Base-by-base conservation (phyloP, 495 filamentous ascomycete species). In the Tuber calosporum region DNA sequence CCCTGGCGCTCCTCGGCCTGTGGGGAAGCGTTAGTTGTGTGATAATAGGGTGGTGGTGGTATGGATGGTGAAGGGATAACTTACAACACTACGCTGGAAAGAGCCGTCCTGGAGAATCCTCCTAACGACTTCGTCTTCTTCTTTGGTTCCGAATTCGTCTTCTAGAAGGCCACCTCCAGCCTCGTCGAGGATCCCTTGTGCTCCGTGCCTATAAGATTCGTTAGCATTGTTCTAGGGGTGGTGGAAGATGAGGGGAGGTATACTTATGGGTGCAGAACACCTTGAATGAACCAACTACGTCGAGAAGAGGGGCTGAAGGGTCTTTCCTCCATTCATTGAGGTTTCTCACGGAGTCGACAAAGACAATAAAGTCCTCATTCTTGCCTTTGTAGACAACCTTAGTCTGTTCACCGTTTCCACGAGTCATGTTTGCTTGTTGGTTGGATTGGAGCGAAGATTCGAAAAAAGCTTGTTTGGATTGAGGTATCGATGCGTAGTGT, bases 371-470 rank as follows among this genome's bases (percentile, higher is more conserved):
- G 87, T 97, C 93, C 41, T 98, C 93, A 36, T 87, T 86, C 71
- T 86, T 84, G 86, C 95, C 94, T 86, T 93, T 91, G 89, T 90
- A 94, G 89, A 96, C 89, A 84, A 97, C 87, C 86, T 96, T 97
- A 85, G 84, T 84, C 81, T 89, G 86, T 69, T 82, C 80, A 70
- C 87, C 87, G 86, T 93, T 93, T 85, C 90, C 93, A 82, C 92
- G 91, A 83, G 90, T 81, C 92, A 94, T 97, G 68, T 79, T 88
- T 83, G 76, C 73, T 70, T 78, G 66, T 76, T 58, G 53, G 70
- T 48, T 70, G 72, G 20, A 68, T 86, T 66, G 13, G 26, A 7
- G 4, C 15, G 53, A 17, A 30, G 26, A 34, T 62, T 62, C 34
- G 53, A 13, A 62, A 62, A 62, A 34, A 26, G 11, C 1, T 62